Base-by-base conservation (phyloP, 2,329 filamentous ascomycete genomes). In the Didymella pomorum region DNA sequence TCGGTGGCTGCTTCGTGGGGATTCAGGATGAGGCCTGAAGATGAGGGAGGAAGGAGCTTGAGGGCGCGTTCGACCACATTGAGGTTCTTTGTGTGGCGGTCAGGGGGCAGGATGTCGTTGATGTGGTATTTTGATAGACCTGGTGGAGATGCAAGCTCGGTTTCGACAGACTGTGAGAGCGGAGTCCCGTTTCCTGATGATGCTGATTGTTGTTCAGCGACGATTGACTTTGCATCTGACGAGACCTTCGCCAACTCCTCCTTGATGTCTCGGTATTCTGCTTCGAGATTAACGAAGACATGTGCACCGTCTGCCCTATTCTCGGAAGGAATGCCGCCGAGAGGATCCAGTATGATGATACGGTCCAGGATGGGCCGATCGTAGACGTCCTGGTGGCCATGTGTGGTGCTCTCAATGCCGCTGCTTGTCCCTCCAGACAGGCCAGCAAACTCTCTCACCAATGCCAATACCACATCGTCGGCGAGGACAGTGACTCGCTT, bases 201-300 rank as follows among this genome's bases (percentile, higher is more conserved):
- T 14, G 66, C 50, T 9, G 61, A 21, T 45, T 53, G 47, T 41
- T 46, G 44, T 6, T 60, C 55, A 1, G 42, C 44, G 53, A 56
- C 47, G 43, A 52, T 52, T 7, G 66, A 52, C 8, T 67, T 66
- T n/a, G 59, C 51, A 1, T 53, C 48, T 10, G 58, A 41, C 0
- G 64, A 61, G 2, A 66, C 67, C 42, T 72, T 69, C 28, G 72
- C 69, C 4, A 96, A 81, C 65, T 92, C 85, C 16, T 83, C 77
- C 60, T 86, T 82, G 47, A 96, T 89, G 25, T 84, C 79, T 1
- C 85, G 81, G 65, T 90, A 97, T 73, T 99, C 94, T 71, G 98
- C 93, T 71, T 96, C 90, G 56, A 99, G 83, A 68, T 99, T 99
- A 72, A 99, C 86, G 72, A 97, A 98, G 8, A 95, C 86, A 73